phyloP scores from a whole-genome alignment of 139 green algal species.

The Microglena sp. region DNA sequence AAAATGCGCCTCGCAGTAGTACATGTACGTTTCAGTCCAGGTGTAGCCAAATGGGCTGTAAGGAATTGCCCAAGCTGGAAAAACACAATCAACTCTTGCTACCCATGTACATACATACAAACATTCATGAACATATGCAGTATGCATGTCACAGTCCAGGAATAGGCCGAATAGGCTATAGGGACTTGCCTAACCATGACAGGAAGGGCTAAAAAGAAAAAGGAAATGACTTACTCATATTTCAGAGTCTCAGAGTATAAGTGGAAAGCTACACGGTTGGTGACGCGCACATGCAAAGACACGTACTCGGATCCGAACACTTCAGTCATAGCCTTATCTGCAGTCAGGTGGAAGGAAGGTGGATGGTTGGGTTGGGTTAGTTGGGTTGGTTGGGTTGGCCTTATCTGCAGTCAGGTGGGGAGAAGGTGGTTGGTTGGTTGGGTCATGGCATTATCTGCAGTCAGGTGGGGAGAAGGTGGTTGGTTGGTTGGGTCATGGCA shows the following conservation, averaged over 20 bases:
- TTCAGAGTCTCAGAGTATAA: slow-evolving; percentile 90
- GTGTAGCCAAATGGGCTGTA: no score
- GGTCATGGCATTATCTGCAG: background rate
- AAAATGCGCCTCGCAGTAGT: no score
- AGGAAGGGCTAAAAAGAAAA: no score
- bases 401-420: background rate
- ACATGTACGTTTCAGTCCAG: no score
- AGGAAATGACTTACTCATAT: slow-evolving; percentile 76
- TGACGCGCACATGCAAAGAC: slow-evolving; percentile 92
- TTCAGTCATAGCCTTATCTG: slow-evolving; percentile 85
- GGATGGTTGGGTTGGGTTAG: background rate
- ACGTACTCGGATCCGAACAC: slow-evolving; percentile 92
- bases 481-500: background rate
- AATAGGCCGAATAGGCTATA: no score
- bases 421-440: background rate
- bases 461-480: background rate
- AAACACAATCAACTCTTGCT: no score
- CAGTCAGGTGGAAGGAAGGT: background rate
- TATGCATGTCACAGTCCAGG: no score
- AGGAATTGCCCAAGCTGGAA: no score
- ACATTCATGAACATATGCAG: no score
- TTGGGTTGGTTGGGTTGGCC: background rate
- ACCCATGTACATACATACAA: no score
- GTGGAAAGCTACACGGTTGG: slow-evolving; percentile 90
- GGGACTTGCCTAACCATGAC: no score